These are phyloP conservation scores for Camillea tinctor DNA, from an alignment of 2,329 filamentous ascomycete species.

Conservation along the genomic window DNA sequence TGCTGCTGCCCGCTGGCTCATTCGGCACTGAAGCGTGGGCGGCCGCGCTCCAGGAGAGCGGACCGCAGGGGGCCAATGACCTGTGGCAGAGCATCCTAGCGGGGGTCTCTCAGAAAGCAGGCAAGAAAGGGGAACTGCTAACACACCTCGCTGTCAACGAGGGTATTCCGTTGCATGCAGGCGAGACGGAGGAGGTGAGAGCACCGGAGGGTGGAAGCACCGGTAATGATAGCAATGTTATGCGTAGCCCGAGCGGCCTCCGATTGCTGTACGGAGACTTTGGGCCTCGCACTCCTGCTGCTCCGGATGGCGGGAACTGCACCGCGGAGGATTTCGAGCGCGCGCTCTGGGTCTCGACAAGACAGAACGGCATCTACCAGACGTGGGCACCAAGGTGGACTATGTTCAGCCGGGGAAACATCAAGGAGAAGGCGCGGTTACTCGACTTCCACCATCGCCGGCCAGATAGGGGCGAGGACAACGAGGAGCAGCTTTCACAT, in stretches of 20 bases:
- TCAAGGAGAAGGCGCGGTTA: slow-evolving; percentile 82
- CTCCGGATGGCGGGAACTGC: slow-evolving; percentile 16
- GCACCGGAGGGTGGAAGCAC: slow-evolving; percentile 35
- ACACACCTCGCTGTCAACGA: slow-evolving; percentile 62
- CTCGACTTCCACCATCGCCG: slow-evolving; percentile 51
- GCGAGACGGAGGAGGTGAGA: neutral
- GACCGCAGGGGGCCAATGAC: slow-evolving; percentile 19
- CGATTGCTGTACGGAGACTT: slow-evolving; percentile 73
- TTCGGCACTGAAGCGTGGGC: slow-evolving; percentile 47
- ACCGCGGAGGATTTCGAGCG: slow-evolving; percentile 53
- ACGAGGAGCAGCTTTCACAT: neutral
- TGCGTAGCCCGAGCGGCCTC: slow-evolving; percentile 71
- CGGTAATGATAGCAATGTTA: slow-evolving; percentile 52
- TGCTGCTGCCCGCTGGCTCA: slow-evolving; percentile 58
- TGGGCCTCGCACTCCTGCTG: slow-evolving; percentile 46
- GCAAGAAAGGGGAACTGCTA: slow-evolving; percentile 40
- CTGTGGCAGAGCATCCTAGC: slow-evolving; percentile 53
- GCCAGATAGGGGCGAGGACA: neutral
- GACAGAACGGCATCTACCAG: slow-evolving; percentile 78
- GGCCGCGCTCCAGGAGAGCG: slow-evolving; percentile 26
- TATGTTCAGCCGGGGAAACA: slow-evolving; percentile 91
- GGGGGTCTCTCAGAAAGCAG: slow-evolving; percentile 38
- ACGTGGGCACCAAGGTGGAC: slow-evolving; percentile 87
- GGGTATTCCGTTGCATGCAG: slow-evolving; percentile 52
- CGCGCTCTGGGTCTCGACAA: slow-evolving; percentile 77